Percentiles rank a stretch among this genome's conserved stretches.
Evolutionary conservation across 2,329 filamentous ascomycete genomes (phyloP).

Genomic region (Fusarium vanettenii): DNA sequence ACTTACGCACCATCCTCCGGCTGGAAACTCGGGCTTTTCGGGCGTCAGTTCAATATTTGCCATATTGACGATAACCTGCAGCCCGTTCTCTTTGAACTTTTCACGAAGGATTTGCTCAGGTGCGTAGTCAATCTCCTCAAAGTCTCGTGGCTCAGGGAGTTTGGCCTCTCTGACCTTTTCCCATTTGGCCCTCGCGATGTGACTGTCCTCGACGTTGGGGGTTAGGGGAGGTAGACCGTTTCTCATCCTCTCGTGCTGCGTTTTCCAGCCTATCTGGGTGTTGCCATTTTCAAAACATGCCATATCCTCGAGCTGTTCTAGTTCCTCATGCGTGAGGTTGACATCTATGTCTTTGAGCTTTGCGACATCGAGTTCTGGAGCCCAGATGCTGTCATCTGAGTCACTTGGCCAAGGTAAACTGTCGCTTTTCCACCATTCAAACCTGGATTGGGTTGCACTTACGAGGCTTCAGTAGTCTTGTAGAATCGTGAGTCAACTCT

Average conservation of each 20-base stretch:
- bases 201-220: background rate
- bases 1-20: background rate
- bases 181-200: slow-evolving; percentile 1
- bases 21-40: background rate
- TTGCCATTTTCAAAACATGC: background rate
- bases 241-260: background rate
- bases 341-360: background rate
- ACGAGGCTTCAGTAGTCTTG: background rate
- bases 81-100: background rate
- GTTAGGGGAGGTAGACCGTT: background rate
- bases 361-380: background rate
- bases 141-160: background rate
- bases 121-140: background rate
- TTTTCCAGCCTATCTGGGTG: background rate
- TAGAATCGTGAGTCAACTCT: background rate
- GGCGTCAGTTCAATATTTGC: slow-evolving; percentile 3
- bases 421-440: background rate
- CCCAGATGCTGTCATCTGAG: background rate
- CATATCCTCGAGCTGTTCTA: background rate
- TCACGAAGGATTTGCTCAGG: background rate
- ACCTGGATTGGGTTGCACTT: background rate
- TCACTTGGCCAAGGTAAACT: background rate
- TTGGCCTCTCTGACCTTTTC: background rate
- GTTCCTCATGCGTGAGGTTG: background rate
- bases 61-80: slow-evolving; percentile 11